Evolutionary conservation across 2,329 filamentous ascomycete species (phyloP).

Genomic region (Dryadomyces quercivorus): DNA sequence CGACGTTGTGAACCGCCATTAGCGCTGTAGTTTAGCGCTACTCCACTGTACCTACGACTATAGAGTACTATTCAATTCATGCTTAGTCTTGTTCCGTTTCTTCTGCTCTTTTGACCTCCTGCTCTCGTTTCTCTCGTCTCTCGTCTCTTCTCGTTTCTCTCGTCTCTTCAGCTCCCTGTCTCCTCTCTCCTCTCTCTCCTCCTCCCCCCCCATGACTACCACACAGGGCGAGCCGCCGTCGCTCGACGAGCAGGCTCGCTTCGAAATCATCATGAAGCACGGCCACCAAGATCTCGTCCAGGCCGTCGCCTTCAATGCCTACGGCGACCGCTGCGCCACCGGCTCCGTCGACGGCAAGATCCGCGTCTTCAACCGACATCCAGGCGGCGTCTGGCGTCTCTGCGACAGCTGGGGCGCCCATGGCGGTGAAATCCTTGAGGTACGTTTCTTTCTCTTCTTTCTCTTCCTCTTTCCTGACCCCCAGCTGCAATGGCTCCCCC

Average conservation of each 20-base stretch:
- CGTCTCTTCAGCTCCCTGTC: not conserved
- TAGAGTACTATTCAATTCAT: no score
- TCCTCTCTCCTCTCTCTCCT: not conserved
- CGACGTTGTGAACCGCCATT: no score
- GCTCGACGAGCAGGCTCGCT: constrained; percentile 32
- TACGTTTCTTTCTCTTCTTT: constrained; percentile 26
- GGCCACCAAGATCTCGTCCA: constrained; percentile 72
- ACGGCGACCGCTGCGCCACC: constrained; percentile 83
- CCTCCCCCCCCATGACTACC: constrained; percentile 12
- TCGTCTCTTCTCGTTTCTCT: not conserved
- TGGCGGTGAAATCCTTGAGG: constrained; percentile 80
- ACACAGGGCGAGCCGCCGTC: constrained; percentile 17
- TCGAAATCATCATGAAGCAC: constrained; percentile 54
- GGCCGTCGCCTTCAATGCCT: constrained; percentile 80
- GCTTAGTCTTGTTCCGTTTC: no score
- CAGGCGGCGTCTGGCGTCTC: constrained; percentile 63
- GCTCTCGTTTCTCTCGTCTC: no score
- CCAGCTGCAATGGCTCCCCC: constrained; percentile 86
- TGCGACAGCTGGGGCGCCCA: constrained; percentile 86
- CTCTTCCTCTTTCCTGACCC: not conserved
- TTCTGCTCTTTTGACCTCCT: no score
- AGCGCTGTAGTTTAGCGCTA: no score
- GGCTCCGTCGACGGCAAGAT: constrained; percentile 88
- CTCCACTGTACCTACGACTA: no score
- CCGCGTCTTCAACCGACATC: constrained; percentile 78